Base-by-base conservation (phyloP, 2,329 filamentous ascomycete genomes). In the Dothistroma septosporum region DNA sequence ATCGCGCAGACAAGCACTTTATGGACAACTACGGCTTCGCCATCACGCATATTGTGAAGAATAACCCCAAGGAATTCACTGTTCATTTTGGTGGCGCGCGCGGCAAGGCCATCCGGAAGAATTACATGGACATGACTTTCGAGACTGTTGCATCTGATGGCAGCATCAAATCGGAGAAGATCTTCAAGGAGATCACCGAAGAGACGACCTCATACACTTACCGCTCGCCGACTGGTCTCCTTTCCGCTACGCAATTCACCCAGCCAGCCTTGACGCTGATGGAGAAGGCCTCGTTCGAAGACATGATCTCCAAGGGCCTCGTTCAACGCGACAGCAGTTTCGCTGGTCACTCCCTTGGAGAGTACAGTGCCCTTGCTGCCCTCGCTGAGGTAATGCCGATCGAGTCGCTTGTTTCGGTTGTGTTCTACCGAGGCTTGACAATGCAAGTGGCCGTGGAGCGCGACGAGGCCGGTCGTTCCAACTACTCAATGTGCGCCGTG, bases 41-140 rank as follows among this genome's bases (percentile, higher is more conserved):
- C 6, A 99, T 99, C 72, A 96, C 92, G 74, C 92, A 97, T 78
- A 99, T 99, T 72, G 94, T 99, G 77, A 95, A 92, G 83, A 99
- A 97, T 82, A 99, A 99, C 79, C 94, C 94, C 66, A 97, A 97
- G 83, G 94, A 97, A 79, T 87, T 99, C 58, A 99, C 95, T 5
- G 91, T 99, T 66, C 90, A 99, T 82, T 99, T 99, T 73, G 94
- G 95, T 80, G 94, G 94, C 53, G 92, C 94, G 64, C 90, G 91
- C 61, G 94, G 94, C 74, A 99, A 97, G 80, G 92, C 91, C 55
- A 99, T 99, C 70, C 91, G 94, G 65, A 89, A 96, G 74, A 99
- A 99, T 79, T 99, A 99, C 82, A 97, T 97, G 89, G 88, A 93
- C 62, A 99, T 99, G 94, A 97, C 93, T 53, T 99, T 97, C 77